A percentile compares a stretch with the other conserved stretches of the same genome.
phyloP scores from a whole-genome alignment of 805 yeast genomes.

The Kazachstania psychrophila region DNA sequence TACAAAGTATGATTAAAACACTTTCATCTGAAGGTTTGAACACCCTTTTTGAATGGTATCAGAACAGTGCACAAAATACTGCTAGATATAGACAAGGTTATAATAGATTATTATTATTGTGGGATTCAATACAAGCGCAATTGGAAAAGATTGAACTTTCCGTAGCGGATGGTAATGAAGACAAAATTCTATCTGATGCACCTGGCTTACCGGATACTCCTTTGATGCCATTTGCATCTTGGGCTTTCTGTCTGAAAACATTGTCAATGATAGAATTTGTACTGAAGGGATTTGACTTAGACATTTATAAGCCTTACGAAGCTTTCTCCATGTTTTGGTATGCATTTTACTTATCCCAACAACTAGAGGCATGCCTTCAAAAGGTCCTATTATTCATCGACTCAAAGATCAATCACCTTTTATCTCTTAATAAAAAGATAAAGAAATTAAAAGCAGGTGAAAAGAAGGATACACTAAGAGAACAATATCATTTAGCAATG shows the following conservation, averaged over 20 bases:
- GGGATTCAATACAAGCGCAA: conserved; percentile 77
- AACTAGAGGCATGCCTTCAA: conserved; percentile 35
- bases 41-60: conserved; percentile 37
- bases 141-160: conserved; percentile 56
- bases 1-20: conserved; percentile 8
- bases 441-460: conserved; percentile 44
- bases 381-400: conserved; percentile 29
- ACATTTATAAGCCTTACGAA: conserved; percentile 66
- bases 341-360: conserved; percentile 42
- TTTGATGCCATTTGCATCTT: conserved; percentile 61
- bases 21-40: conserved; percentile 39
- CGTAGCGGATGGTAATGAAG: conserved; percentile 25
- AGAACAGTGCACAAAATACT: conserved; percentile 52
- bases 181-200: conserved; percentile 9
- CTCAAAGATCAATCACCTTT: conserved; percentile 28
- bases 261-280: conserved; percentile 64
- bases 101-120: conserved; percentile 43
- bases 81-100: conserved; percentile 76
- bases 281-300: conserved; percentile 65
- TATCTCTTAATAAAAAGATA: conserved; percentile 31
- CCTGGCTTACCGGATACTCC: conserved; percentile 21
- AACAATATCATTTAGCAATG: conserved; percentile 27
- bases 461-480: conserved; percentile 36
- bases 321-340: conserved; percentile 61
- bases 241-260: conserved; percentile 58